These are phyloP conservation scores for Picea abies DNA, from an alignment of 83 land plant genomes.

Conservation along the genomic window DNA sequence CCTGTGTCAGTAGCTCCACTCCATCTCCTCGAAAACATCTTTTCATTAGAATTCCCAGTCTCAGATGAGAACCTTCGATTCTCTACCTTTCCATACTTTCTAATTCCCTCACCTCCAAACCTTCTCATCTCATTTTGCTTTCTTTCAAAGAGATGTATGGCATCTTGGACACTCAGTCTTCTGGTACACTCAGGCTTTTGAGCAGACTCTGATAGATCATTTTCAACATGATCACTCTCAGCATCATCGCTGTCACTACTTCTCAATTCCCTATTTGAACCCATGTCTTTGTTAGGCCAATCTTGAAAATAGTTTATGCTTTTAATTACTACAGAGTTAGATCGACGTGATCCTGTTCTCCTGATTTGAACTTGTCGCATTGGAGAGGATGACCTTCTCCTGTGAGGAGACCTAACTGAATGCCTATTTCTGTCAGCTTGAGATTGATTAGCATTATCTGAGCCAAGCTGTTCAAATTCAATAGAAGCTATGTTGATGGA, in stretches of 20 bases:
- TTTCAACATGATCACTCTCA: slow-evolving; percentile 13
- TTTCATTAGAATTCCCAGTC: slow-evolving; percentile 27
- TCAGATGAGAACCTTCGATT: slow-evolving; percentile 22
- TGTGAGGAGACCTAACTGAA: slow-evolving; percentile 53
- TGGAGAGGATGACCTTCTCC: slow-evolving; percentile 77
- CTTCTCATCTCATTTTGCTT: slow-evolving; percentile 28
- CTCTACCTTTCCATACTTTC: slow-evolving; percentile 24
- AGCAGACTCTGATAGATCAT: background rate
- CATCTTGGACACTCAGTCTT: slow-evolving; percentile 66
- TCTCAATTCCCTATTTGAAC: slow-evolving; percentile 28
- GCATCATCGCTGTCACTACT: slow-evolving; percentile 45
- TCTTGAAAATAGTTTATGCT: slow-evolving; percentile 50
- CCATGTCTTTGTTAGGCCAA: background rate
- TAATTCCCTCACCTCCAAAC: slow-evolving; percentile 5
- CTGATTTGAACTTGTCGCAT: slow-evolving; percentile 71
- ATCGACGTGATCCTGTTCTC: slow-evolving; percentile 60
- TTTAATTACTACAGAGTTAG: slow-evolving; percentile 61
- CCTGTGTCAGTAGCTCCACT: slow-evolving; percentile 39
- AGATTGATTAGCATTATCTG: slow-evolving; percentile 33
- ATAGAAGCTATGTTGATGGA: slow-evolving; percentile 10
- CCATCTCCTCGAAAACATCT: slow-evolving; percentile 63
- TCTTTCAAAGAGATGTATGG: slow-evolving; percentile 63
- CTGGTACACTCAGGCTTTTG: slow-evolving; percentile 38
- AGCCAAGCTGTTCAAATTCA: slow-evolving; percentile 18
- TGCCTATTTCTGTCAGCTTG: slow-evolving; percentile 54